phyloP scores from a whole-genome alignment of 495 filamentous ascomycete species.

The Apiosordaria backusii region DNA sequence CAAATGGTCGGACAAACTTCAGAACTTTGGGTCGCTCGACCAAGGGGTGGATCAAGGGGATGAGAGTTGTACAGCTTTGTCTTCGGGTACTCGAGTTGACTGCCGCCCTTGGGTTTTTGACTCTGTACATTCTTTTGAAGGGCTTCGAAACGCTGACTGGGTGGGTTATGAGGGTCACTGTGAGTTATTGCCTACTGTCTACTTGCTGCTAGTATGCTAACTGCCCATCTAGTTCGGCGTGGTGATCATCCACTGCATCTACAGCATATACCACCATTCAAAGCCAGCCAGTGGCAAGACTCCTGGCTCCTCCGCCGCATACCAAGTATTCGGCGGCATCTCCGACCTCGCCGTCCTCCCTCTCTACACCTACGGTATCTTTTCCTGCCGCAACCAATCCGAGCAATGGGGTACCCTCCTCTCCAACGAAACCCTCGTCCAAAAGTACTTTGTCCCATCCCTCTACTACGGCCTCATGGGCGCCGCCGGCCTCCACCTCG shows the following conservation, averaged over 20 bases:
- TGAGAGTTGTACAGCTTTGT: slow-evolving; percentile 61
- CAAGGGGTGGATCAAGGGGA: slow-evolving; percentile 64
- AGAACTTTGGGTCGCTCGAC: slow-evolving; percentile 65
- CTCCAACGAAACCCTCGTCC: slow-evolving; percentile 40
- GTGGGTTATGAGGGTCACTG: slow-evolving; percentile 72
- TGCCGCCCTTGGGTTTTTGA: slow-evolving; percentile 64
- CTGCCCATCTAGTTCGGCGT: slow-evolving; percentile 55
- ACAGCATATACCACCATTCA: slow-evolving; percentile 73
- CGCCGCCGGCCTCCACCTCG: slow-evolving; percentile 61
- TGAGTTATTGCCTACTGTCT: not conserved
- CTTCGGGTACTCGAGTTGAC: slow-evolving; percentile 63
- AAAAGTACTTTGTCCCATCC: slow-evolving; percentile 51
- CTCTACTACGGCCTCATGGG: slow-evolving; percentile 61
- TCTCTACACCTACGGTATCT: slow-evolving; percentile 69
- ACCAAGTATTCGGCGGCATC: slow-evolving; percentile 73
- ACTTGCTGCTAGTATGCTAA: not conserved
- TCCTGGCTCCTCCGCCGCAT: slow-evolving; percentile 73
- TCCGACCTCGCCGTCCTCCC: slow-evolving; percentile 70
- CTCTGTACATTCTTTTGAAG: slow-evolving; percentile 69
- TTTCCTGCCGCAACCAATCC: slow-evolving; percentile 53
- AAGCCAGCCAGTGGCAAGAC: slow-evolving; percentile 64
- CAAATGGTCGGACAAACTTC: slow-evolving; percentile 24
- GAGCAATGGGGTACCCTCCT: slow-evolving; percentile 63
- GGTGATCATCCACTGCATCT: slow-evolving; percentile 64
- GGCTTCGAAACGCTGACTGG: slow-evolving; percentile 56